Conservation (phyloP, 2,329 filamentous ascomycete species). For the Alternaria incomplexa region DNA sequence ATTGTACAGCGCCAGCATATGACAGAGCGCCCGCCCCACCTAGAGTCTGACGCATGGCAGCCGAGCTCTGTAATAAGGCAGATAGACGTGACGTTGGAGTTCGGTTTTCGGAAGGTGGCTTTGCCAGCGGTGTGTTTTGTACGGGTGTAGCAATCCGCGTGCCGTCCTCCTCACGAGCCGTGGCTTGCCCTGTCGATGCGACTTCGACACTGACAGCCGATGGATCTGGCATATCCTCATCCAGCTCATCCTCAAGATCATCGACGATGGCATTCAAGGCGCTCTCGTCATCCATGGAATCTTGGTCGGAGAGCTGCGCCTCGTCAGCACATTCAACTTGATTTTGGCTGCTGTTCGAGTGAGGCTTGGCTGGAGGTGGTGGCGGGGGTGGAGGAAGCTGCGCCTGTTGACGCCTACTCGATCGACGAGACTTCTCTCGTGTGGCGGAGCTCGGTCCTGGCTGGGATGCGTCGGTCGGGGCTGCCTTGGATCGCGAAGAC, state of each 20-base stretch:
- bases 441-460: constrained; percentile 54
- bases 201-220: constrained; percentile 92
- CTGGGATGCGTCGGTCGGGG: constrained; percentile 52
- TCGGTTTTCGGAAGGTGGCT: constrained; percentile 35
- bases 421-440: constrained; percentile 70
- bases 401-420: constrained; percentile 62
- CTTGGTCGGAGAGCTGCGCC: constrained; percentile 77
- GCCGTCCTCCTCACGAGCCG: constrained; percentile 89
- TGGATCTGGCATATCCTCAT: constrained; percentile 73
- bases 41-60: constrained; percentile 38
- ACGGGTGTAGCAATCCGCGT: constrained; percentile 84
- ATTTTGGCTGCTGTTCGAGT: constrained; percentile 50
- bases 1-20: constrained; percentile 82
- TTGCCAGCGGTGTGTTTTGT: constrained; percentile 54
- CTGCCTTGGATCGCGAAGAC: constrained; percentile 38
- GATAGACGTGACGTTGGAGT: constrained; percentile 40
- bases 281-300: constrained; percentile 68
- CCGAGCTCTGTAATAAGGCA: constrained; percentile 38
- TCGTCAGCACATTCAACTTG: constrained; percentile 93
- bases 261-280: constrained; percentile 87
- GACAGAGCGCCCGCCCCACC: constrained; percentile 67
- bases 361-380: constrained; percentile 55
- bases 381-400: constrained; percentile 61
- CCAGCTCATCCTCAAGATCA: constrained; percentile 81
- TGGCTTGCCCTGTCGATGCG: constrained; percentile 83